Base-by-base conservation (phyloP, 1,284 basidiomycete genomes). In the Rhodotorula sp. region DNA sequence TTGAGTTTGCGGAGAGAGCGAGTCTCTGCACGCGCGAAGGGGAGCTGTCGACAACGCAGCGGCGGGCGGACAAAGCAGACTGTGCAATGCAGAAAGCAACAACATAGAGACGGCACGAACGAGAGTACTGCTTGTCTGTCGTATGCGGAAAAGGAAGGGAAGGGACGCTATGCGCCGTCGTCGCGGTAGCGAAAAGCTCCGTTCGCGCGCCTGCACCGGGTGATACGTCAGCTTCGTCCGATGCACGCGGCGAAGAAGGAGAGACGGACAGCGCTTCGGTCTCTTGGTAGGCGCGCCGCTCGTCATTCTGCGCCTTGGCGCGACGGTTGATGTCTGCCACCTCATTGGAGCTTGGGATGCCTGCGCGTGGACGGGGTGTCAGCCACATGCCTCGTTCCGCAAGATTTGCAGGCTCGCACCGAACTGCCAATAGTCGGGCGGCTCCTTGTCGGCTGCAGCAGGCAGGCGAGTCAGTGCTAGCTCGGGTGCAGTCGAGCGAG, bases 281-380 rank as follows among this genome's bases (percentile, higher is more conserved):
- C 73, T 87, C 87, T 9, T 90, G 83, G 76, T 83, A 82, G 19
- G 83, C 90, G 78, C 86, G 83, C 75, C 83, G 83, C 78, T 91
- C 89, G 84, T 90, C 23, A 23, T 49, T 56, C 46, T 55, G 89
- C 73, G 87, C 85, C 74, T 84, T 85, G 7, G 92, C 93, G 68
- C 83, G 82, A 67, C 84, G 83, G 80, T 95, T 95, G 74, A 93
- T 91, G 62, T 85, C 85, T 55, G 84, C 84, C 23, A 88, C 89
- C 77, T 90, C 86, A 80, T 93, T 92, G 4, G 93, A 94, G 73
- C 85, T 84, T 1, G 93, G 93, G 79, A 97, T 95, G 1, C 89
- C 85, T 85, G 65, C 4, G 14, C 25, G 48, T 25, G 9, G 14
- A 14, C 9, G 42, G 13, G 23, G 21, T 2, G 14, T 49, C 21